A percentile compares a stretch with the other conserved stretches of the same genome.
Evolutionary conservation across 2,329 filamentous ascomycete genomes (phyloP).

Genomic region (Davidsoniella eucalypti): DNA sequence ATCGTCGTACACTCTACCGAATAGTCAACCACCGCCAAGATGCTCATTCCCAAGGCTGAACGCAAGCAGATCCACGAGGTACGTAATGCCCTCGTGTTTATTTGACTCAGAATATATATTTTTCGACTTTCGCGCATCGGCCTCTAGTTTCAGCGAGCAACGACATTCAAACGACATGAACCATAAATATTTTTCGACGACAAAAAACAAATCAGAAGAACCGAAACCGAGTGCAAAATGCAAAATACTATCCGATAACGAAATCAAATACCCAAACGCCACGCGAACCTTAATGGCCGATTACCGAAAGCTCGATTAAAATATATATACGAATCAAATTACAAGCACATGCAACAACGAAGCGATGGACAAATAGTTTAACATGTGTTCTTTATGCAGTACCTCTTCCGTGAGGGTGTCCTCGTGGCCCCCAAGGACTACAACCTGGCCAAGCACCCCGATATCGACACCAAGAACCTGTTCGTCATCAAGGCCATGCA

Average conservation of each 20-base stretch:
- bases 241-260: background rate
- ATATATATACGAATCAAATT: background rate
- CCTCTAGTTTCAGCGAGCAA: background rate
- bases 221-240: background rate
- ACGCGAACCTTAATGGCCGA: slow-evolving; percentile 7
- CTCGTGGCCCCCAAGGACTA: slow-evolving; percentile 99
- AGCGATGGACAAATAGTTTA: slow-evolving; percentile 4
- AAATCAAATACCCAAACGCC: background rate
- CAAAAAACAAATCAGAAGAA: background rate
- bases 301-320: background rate
- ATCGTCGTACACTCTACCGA: slow-evolving; percentile 13
- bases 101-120: slow-evolving; percentile 5
- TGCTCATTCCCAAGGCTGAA: slow-evolving; percentile 99
- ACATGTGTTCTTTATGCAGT: slow-evolving; percentile 32
- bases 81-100: slow-evolving; percentile 16
- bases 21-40: slow-evolving; percentile 36
- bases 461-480: slow-evolving; percentile 99
- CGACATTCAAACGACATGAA: slow-evolving; percentile 16
- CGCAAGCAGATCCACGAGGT: slow-evolving; percentile 99
- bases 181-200: background rate
- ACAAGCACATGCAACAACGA: background rate
- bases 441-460: slow-evolving; percentile 92
- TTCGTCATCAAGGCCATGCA: slow-evolving; percentile 98
- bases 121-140: slow-evolving; percentile 2
- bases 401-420: slow-evolving; percentile 86